Evolutionary conservation across 805 yeast genomes (phyloP).

Genomic region (Wickerhamiella qilinensis): DNA sequence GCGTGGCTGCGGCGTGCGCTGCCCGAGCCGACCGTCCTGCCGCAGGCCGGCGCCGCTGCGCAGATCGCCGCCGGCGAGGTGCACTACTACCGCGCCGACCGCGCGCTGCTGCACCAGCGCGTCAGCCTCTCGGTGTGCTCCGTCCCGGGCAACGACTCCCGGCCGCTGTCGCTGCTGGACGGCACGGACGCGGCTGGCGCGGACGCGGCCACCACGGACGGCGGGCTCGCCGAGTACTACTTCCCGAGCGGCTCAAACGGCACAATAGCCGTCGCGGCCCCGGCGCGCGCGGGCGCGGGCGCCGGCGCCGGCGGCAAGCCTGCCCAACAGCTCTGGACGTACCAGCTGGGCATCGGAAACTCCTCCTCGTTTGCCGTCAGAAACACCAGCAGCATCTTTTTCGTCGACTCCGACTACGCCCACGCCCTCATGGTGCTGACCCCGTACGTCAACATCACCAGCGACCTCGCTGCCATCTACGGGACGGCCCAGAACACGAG

Average conservation of each 20-base stretch:
- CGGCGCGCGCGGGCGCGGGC: background rate
- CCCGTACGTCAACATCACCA: constrained; percentile 8
- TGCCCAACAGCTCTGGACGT: too few relatives aligned
- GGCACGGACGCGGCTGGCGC: too few relatives aligned
- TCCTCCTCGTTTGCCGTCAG: constrained; percentile 21
- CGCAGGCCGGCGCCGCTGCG: constrained; percentile 11
- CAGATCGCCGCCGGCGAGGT: constrained; percentile 22
- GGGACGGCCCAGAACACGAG: background rate
- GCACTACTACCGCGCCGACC: constrained; percentile 15
- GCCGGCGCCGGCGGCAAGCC: too few relatives aligned
- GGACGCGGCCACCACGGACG: background rate
- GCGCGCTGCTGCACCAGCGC: background rate
- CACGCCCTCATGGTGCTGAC: constrained; percentile 48
- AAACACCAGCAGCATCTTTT: constrained; percentile 16
- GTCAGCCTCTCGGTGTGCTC: background rate
- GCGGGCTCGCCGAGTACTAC: background rate
- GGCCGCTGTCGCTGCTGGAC: background rate
- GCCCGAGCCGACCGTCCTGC: constrained; percentile 1
- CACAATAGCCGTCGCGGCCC: constrained; percentile 7
- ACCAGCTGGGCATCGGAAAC: constrained; percentile 39
- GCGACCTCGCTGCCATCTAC: constrained; percentile 4
- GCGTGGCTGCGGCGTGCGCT: too few relatives aligned
- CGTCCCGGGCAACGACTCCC: background rate
- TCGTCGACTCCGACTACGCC: constrained; percentile 55
- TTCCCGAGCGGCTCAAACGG: background rate